Base-by-base conservation (phyloP, 225 moss, liverwort and hornwort genomes). In the Physcomitrellopsis africana region DNA sequence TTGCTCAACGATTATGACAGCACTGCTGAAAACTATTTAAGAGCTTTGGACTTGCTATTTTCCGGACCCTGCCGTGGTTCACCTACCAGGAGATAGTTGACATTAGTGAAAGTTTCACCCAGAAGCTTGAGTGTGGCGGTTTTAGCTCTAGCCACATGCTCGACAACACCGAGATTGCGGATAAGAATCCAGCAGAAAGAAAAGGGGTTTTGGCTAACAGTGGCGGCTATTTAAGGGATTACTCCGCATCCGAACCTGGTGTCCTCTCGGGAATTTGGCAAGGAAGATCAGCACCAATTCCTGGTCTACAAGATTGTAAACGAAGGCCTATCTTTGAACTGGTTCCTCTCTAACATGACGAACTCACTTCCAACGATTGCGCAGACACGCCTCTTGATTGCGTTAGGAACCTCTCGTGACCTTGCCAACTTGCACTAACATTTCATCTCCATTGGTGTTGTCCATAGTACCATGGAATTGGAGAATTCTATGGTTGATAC, bases 401-500 rank as follows among this genome's bases (percentile, higher is more conserved):
- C 90, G 0, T 29, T 89, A 23, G 90, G 81, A 26, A 83, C 82
- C 9, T 92, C 92, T 15, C 74, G 80, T 18, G 90, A 90, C 7
- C 63, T 91, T 46, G 86, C 86, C 1, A 56, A 89, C 60, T 60
- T 94, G n/a, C 94, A 94, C 52, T 80, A 85, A 41, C n/a, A 56
- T 1, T 16, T 10, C 20, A 43, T 26, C 27, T 9, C 55, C 6
- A 11, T 3, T 42, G 79, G 80, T 44, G 64, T 91, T 32, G 70
- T 89, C 9, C 94, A 94, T 64, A 80, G 81, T 11, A 74, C 84
- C 45, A 52, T 94, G 20, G 87, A 89, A 58, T 87, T 87, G 49
- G 90, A 90, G 77, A 94, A 91, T 51, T 78, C 92, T 79, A 73
- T 92, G 62, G 67, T 92, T 23, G 92, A 92, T 64, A 51, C 51